Conservation (phyloP, 805 yeast genomes). For the Candida michaelii region DNA sequence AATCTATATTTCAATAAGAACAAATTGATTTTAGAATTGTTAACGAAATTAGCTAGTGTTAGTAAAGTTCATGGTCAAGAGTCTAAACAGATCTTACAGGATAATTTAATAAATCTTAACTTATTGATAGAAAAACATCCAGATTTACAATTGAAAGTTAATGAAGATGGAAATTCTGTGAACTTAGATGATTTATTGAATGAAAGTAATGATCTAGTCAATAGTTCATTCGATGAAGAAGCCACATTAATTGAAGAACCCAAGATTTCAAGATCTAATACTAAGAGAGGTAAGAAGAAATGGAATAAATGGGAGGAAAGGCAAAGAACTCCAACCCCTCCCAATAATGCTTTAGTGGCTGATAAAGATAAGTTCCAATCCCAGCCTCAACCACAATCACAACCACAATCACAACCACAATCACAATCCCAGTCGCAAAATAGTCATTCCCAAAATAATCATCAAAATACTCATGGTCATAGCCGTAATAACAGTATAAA, state of each 20-base stretch:
- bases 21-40: slow-evolving; percentile 39
- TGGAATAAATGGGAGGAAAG: slow-evolving; percentile 32
- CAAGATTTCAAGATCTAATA: slow-evolving; percentile 16
- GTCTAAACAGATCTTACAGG: slow-evolving; percentile 42
- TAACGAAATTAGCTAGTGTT: slow-evolving; percentile 44
- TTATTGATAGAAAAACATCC: slow-evolving; percentile 37
- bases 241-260: slow-evolving; percentile 23
- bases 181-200: slow-evolving; percentile 35
- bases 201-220: slow-evolving; percentile 33
- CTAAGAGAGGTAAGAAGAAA: slow-evolving; percentile 25
- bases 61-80: slow-evolving; percentile 52
- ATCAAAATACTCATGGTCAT: slow-evolving; percentile 7
- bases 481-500: slow-evolving; percentile 12
- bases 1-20: slow-evolving; percentile 49
- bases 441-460: slow-evolving; percentile 7
- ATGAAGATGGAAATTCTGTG: slow-evolving; percentile 19
- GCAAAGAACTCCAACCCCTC: slow-evolving; percentile 28
- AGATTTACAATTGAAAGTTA: slow-evolving; percentile 28
- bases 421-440: slow-evolving; percentile 6
- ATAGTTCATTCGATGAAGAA: slow-evolving; percentile 36
- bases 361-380: neutral
- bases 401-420: slow-evolving; percentile 8
- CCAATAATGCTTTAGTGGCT: slow-evolving; percentile 7
- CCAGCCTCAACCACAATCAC: slow-evolving; percentile 4
- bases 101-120: slow-evolving; percentile 47